Evolutionary conservation across 148 eudicot species (phyloP), one percentile per base, ranked within the genome.

Genomic region (Camellia japonica): DNA sequence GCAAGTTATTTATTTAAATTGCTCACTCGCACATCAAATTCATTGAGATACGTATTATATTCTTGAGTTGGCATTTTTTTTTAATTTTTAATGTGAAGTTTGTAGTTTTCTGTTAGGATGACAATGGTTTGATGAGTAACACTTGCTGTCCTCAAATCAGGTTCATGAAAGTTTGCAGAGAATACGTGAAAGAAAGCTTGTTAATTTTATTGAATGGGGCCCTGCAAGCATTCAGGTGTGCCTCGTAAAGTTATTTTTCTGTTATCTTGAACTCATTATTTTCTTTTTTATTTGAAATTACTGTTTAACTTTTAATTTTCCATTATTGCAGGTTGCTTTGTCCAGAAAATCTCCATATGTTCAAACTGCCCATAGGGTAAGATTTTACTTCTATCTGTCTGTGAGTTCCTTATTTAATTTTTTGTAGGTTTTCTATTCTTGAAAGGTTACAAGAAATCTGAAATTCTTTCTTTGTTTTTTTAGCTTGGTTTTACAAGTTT

Each of bases 201-300:
- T 95, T 75, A 93, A 95, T 83, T 95, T 95, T 86, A 95, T 95
- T 80, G 98, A 95, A 69, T 95, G 98, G 98, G 98, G 98, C 19
- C 98, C 98, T 81, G 98, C 98, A 70, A 95, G 98, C 89, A 96
- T 96, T 83, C 99, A 96, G 97, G 99, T 88, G 71, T 79, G 73
- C 62, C 71, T 77, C 41, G 14, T 23, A 58, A 55, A n/a, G 20
- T 38, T 55, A 52, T 79, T 41, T 23, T 79, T 65, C 12, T 60
- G 14, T 2, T 68, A 66, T 23, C 18, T 76, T 58, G 18, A 30
- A 15, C 38, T 76, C 16, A 14, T 52, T 19, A 0, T 78, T 43
- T 71, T 42, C 19, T 69, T 63, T 59, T 58, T 69, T 56, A 23
- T 65, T 75, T 19, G 30, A 30, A 60, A 18, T 72, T 43, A 54